Base-by-base conservation (phyloP, 805 yeast genomes). In the Candida silvatica region DNA sequence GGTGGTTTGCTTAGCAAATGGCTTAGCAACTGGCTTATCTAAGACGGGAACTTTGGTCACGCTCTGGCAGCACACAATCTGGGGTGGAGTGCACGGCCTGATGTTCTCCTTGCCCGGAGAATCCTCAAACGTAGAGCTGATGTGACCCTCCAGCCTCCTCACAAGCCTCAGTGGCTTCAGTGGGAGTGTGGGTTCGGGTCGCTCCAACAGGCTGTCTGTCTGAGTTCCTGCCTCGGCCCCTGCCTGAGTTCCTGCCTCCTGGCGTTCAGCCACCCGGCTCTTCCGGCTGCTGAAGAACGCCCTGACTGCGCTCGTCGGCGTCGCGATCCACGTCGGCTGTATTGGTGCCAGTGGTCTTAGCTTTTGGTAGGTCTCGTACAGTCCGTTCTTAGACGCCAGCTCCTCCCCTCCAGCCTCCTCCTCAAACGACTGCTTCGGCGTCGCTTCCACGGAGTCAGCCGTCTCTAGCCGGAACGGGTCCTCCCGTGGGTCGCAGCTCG, bases 311-410 rank as follows among this genome's bases (percentile, higher is more conserved):
- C 41, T 36, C 14, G 41, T 29, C 3, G 54, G 54, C 2, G 49
- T 39, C 17, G 17, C 27, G 17, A 47, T 34, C 42, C 42, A 38
- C n/a, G 37, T 44, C 1, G 45, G 24, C 16, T 40, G 42, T n/a
- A 49, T 30, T 5, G 54, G 52, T 4, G 51, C 49, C 31, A 49
- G 41, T 3, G 19, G n/a, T 32, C 29, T 33, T 17, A 33, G n/a
- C n/a, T n/a, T 27, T 19, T 31, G 24, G 17, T 31, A 31, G 11
- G 22, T 23, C 17, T 16, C 22, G 28, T n/a, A 31, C 28, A 23
- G 14, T 8, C 20, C 19, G n/a, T 19, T 19, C 12, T n/a, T n/a
- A 27, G 15, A 3, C 27, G 19, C 24, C 15, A 12, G 15, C n/a
- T 27, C 19, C 20, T 27, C 26, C 18, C 24, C n/a, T 17, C 27